phyloP scores from a whole-genome alignment of 495 filamentous ascomycete genomes.

The Penicillium verhagenii region DNA sequence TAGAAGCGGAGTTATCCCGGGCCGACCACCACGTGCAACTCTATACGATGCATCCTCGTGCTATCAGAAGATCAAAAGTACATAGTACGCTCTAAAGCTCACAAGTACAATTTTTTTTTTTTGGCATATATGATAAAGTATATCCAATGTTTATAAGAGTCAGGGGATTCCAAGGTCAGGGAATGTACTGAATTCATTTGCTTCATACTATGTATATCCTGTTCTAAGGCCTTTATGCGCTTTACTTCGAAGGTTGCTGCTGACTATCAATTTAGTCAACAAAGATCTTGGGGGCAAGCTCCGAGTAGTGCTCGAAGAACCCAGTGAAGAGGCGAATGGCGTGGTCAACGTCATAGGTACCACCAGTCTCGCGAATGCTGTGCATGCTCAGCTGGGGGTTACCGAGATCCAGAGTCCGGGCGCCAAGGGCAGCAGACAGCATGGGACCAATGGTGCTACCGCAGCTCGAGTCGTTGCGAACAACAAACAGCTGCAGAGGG shows the following conservation, averaged over 20 bases:
- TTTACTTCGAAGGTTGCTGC: too few species aligned
- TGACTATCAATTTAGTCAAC: constrained; percentile 55
- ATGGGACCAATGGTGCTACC: constrained; percentile 97
- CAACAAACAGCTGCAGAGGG: constrained; percentile 92
- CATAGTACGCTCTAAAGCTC: too few species aligned
- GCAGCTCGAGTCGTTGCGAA: constrained; percentile 90
- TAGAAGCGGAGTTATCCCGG: constrained; percentile 26
- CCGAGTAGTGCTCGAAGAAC: constrained; percentile 81
- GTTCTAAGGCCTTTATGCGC: not conserved
- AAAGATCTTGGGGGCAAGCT: constrained; percentile 69
- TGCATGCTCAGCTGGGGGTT: constrained; percentile 99
- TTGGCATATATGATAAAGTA: too few species aligned
- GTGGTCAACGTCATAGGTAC: constrained; percentile 83
- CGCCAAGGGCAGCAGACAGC: constrained; percentile 80
- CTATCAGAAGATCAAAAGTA: not conserved
- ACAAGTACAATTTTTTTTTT: not conserved
- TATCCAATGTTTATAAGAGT: too few species aligned
- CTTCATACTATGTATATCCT: not conserved
- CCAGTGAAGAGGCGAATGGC: constrained; percentile 81
- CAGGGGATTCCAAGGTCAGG: not conserved
- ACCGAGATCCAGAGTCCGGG: constrained; percentile 86
- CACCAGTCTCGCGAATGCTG: constrained; percentile 89
- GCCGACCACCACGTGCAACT: constrained; percentile 25
- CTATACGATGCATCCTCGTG: not conserved
- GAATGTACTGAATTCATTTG: not conserved